A percentile compares a stretch with the other conserved stretches of the same genome.
phyloP scores from a whole-genome alignment of 345 rosid genomes.

The Sisymbrium altissimum region DNA sequence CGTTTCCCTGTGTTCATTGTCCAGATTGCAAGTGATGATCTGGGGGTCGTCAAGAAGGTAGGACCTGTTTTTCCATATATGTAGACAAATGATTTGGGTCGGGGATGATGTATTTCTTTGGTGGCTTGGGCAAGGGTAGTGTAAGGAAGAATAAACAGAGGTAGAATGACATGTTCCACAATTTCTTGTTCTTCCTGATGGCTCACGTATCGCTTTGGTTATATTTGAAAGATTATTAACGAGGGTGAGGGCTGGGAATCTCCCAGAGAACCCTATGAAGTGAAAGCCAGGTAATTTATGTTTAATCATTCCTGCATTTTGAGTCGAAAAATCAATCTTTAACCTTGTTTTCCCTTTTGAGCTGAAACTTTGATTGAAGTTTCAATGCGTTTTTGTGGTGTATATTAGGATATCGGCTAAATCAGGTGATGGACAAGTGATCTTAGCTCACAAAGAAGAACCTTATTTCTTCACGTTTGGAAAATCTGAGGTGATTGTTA shows the following conservation, averaged over 20 bases:
- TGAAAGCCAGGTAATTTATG: conserved; percentile 61
- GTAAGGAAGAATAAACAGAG: background rate
- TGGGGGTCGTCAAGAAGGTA: conserved; percentile 93
- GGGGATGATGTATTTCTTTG: background rate
- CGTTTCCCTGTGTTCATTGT: conserved; percentile 24
- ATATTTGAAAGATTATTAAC: conserved; percentile 49
- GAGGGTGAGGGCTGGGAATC: conserved; percentile 98
- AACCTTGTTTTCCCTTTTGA: conserved; percentile 2
- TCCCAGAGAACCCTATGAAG: conserved; percentile 93
- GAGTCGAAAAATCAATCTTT: background rate
- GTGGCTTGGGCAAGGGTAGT: conserved; percentile 12
- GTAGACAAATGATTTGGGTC: background rate
- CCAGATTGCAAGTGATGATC: conserved; percentile 85
- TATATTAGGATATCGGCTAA: conserved; percentile 74
- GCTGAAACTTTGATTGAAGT: background rate
- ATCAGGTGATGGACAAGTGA: conserved; percentile 64
- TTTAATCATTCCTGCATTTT: conserved; percentile 18
- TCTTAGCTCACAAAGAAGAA: conserved; percentile 56
- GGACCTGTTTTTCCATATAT: background rate
- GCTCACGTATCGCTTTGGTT: conserved; percentile 1
- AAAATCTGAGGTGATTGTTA: conserved; percentile 70
- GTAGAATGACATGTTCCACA: background rate
- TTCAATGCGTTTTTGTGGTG: background rate
- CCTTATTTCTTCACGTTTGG: conserved; percentile 90
- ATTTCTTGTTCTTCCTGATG: conserved; percentile 10